Evolutionary conservation across 148 eudicot genomes (phyloP), one percentile per base, ranked within the genome.

Genomic region (Euryodendron excelsum): DNA sequence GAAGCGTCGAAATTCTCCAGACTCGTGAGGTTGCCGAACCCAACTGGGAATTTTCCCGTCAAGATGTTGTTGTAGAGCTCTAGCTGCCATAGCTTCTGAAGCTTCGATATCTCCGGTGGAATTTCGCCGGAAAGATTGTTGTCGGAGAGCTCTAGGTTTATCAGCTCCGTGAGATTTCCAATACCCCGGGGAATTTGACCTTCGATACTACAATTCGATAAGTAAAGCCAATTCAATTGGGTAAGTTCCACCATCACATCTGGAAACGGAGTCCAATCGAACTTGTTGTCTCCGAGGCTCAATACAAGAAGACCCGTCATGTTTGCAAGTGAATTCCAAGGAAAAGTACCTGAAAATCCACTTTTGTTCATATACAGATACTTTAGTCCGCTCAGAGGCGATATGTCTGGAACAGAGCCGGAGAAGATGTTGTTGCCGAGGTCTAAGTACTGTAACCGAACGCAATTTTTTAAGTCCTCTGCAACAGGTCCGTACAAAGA

Each of bases 271-370:
- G 93, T 80, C 1, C 28, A 45, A 4, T 85, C 88, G 25, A 95
- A 88, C 0, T 78, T 77, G 78, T 95, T 95, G 62, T 95, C 97
- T 2, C 99, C 99, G 17, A 95, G 44, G 69, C 96, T 90, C 23
- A 95, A 59, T 0, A 37, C 84, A 1, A 79, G 53, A 14, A 95
- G 82, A 8, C 78, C 76, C 1, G 88, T 83, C 91, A 95, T 85
- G 21, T 81, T 87, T 1, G 64, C 33, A 0, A 95, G 84, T 7
- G 96, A 93, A 44, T 76, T 73, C 96, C 96, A 95, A 0, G 96
- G 99, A n/a, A 93, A 91, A 25, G 71, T 41, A 2, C 94, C 97
- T 0, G 91, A 62, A 77, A 93, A 82, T 1, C 94, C 91, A 45
- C 90, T 93, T 17, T 3, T 28, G 39, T 95, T 95, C 36, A 90